phyloP scores from a whole-genome alignment of 2,329 filamentous ascomycete species.

The Pyrenochaeta sp. region DNA sequence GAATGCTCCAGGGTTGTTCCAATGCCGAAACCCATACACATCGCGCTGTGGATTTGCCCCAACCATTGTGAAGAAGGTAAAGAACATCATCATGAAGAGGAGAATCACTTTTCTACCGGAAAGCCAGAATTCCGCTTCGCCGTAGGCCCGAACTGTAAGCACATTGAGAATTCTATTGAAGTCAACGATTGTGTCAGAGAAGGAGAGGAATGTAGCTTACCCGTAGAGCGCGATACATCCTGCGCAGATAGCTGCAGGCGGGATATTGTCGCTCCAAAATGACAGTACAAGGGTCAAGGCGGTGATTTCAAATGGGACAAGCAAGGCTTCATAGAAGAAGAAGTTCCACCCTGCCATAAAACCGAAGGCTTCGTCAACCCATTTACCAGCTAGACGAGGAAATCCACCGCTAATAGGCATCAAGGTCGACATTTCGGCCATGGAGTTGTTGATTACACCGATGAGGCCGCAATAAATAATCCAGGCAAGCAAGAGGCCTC shows the following conservation, averaged over 20 bases:
- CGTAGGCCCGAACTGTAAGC: slow-evolving; percentile 49
- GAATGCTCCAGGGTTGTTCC: slow-evolving; percentile 40
- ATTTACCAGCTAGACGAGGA: slow-evolving; percentile 66
- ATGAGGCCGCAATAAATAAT: slow-evolving; percentile 60
- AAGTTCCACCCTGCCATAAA: slow-evolving; percentile 60
- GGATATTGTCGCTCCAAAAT: slow-evolving; percentile 42
- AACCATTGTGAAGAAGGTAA: slow-evolving; percentile 49
- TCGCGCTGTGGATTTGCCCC: slow-evolving; percentile 49
- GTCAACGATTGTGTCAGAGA: too few species aligned
- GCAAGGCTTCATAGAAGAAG: not conserved
- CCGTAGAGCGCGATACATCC: slow-evolving; percentile 42
- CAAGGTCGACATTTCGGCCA: slow-evolving; percentile 68
- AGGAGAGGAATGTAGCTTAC: too few species aligned
- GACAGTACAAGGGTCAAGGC: slow-evolving; percentile 23
- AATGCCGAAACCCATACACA: slow-evolving; percentile 49
- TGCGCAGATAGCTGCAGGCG: slow-evolving; percentile 42
- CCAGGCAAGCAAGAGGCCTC: slow-evolving; percentile 64
- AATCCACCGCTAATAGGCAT: slow-evolving; percentile 67
- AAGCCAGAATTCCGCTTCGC: slow-evolving; percentile 49
- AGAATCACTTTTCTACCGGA: slow-evolving; percentile 47
- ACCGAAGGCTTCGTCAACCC: slow-evolving; percentile 67
- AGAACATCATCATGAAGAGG: slow-evolving; percentile 48
- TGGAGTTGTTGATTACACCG: slow-evolving; percentile 65
- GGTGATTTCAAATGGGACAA: slow-evolving; percentile 45
- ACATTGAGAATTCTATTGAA: too few species aligned